Percentiles rank a stretch among this genome's conserved stretches.
Conservation (phyloP, 2,329 filamentous ascomycete genomes). For the Ophiostoma sp. region DNA sequence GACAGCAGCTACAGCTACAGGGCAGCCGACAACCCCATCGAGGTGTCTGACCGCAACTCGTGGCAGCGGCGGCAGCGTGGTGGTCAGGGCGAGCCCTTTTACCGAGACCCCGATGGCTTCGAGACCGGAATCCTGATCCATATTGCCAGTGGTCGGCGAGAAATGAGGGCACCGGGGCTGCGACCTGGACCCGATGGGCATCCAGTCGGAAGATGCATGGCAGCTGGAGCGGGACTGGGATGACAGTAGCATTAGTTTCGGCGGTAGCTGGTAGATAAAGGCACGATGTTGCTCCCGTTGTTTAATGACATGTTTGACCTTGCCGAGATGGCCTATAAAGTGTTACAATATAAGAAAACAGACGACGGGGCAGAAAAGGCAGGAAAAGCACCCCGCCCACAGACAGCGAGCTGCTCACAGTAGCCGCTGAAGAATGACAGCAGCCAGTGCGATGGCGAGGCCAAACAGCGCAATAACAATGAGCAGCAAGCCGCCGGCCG, state of each 20-base stretch:
- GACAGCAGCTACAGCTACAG: neutral
- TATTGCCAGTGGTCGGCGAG: neutral
- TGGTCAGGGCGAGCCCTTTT: neutral
- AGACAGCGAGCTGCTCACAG: too few species aligned
- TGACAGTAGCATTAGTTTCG: neutral
- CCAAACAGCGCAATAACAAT: neutral
- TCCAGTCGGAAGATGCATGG: neutral
- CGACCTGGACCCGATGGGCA: neutral
- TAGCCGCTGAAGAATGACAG: neutral
- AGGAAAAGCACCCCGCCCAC: too few species aligned
- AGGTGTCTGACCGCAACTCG: neutral
- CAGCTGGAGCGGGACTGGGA: neutral
- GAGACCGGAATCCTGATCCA: neutral
- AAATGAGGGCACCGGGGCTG: conserved; percentile 1
- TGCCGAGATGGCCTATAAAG: too few species aligned
- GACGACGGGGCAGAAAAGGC: too few species aligned
- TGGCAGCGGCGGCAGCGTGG: neutral
- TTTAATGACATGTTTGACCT: neutral
- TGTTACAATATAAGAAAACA: too few species aligned
- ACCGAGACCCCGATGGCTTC: neutral
- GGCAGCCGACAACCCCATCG: neutral
- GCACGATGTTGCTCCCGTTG: neutral
- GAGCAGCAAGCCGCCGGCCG: neutral
- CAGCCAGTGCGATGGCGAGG: neutral
- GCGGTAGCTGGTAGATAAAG: neutral